These are phyloP conservation scores for Nannochloropsis oceanica DNA, from an alignment of 108 stramenopile genomes.

Conservation along the genomic window DNA sequence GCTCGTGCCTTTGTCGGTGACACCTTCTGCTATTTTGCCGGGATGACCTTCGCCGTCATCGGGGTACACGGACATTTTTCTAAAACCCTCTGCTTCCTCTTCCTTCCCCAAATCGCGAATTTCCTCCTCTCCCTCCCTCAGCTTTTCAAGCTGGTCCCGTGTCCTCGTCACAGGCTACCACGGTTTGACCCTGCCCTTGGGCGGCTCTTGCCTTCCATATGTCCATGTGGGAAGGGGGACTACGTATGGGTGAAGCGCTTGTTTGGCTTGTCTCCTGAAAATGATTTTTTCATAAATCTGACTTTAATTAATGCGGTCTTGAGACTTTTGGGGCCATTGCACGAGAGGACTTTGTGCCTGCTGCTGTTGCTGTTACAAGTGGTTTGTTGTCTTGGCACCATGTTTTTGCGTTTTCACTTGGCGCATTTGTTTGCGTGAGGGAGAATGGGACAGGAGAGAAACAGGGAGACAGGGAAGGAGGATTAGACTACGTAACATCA, in stretches of 20 bases:
- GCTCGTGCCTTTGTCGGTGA: constrained; percentile 92
- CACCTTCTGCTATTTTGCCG: constrained; percentile 96
- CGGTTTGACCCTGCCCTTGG: constrained; percentile 57
- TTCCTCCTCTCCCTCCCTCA: constrained; percentile 89
- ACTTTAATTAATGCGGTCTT: constrained; percentile 79
- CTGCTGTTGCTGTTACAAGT: constrained; percentile 62
- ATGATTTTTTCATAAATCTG: constrained; percentile 58
- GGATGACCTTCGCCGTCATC: constrained; percentile 80
- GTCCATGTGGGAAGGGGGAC: constrained; percentile 22
- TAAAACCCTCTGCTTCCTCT: constrained; percentile 86
- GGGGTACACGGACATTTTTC: constrained; percentile 74
- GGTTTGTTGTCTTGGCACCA: background rate
- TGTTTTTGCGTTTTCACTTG: background rate
- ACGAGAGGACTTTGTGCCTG: constrained; percentile 56
- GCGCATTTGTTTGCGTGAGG: background rate
- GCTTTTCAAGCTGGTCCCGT: constrained; percentile 79
- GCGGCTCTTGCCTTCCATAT: constrained; percentile 60
- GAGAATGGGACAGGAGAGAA: background rate
- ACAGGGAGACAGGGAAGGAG: background rate
- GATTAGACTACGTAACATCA: too few relatives aligned
- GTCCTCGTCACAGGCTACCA: constrained; percentile 90
- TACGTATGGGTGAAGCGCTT: background rate
- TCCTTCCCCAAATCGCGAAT: constrained; percentile 90
- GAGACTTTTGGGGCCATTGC: constrained; percentile 68
- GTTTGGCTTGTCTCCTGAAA: background rate